phyloP scores from a whole-genome alignment of 1,139 yeast genomes.

The Suhomyces bribrorum region DNA sequence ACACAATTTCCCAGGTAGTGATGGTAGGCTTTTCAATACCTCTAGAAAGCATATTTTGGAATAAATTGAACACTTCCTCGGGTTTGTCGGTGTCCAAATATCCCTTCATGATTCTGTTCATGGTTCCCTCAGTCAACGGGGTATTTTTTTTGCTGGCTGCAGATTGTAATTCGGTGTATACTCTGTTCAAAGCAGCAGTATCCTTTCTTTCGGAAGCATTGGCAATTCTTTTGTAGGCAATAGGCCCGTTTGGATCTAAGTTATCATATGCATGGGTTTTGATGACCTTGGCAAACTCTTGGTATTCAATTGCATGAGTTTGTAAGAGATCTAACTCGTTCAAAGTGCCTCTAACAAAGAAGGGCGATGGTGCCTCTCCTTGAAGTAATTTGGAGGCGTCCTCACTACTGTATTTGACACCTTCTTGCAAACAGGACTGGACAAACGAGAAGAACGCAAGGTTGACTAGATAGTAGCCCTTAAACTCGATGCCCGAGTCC shows the following conservation, averaged over 20 bases:
- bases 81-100: constrained; percentile 32
- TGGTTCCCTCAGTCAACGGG: constrained; percentile 32
- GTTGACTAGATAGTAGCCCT: constrained; percentile 22
- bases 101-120: constrained; percentile 38
- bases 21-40: constrained; percentile 31
- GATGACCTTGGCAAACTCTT: constrained; percentile 17
- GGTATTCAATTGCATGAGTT: constrained; percentile 17
- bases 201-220: constrained; percentile 24
- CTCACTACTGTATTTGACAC: constrained; percentile 23
- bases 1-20: constrained; percentile 39
- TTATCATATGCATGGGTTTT: constrained; percentile 17
- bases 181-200: constrained; percentile 20
- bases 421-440: constrained; percentile 29
- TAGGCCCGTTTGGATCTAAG: constrained; percentile 39
- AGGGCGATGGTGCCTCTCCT: constrained; percentile 26
- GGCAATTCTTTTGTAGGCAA: constrained; percentile 26
- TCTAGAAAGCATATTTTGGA: constrained; percentile 33
- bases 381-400: constrained; percentile 35
- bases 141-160: constrained; percentile 26
- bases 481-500: constrained; percentile 13
- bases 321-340: constrained; percentile 15
- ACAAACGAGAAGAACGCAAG: constrained; percentile 40
- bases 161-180: constrained; percentile 28
- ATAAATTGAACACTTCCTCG: constrained; percentile 35
- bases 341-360: constrained; percentile 22